Conservation (phyloP, 78 protist species). For the Dictyostelium intermedium region DNA sequence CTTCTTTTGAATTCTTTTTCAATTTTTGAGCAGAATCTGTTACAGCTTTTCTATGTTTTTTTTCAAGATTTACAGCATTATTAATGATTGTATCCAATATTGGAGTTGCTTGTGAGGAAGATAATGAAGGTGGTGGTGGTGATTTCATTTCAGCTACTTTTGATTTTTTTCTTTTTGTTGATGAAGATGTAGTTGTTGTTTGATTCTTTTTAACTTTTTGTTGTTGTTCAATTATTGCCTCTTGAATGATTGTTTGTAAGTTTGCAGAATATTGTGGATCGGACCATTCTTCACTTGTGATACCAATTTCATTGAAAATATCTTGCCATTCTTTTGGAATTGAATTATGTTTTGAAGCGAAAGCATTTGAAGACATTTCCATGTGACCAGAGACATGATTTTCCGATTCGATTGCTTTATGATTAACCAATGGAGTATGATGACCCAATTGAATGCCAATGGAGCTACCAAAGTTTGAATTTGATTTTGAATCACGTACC, state of each 20-base stretch:
- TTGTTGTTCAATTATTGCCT: not conserved
- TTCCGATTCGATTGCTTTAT: not conserved
- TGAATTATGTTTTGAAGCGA: not conserved
- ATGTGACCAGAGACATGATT: slow-evolving; percentile 23
- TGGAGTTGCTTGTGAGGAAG: not conserved
- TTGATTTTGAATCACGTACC: not conserved
- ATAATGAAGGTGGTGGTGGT: not conserved
- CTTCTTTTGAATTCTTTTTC: not conserved
- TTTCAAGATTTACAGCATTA: not conserved
- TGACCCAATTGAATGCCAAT: not conserved
- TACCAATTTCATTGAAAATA: slow-evolving; percentile 49
- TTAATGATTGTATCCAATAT: not conserved
- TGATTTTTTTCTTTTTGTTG: not conserved
- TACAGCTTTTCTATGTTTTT: not conserved
- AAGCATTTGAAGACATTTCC: not conserved
- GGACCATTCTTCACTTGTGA: not conserved
- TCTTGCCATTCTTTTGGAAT: slow-evolving; percentile 71
- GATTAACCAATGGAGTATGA: not conserved
- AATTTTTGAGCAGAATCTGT: not conserved
- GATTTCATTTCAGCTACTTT: not conserved
- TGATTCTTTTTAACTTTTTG: not conserved
- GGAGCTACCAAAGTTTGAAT: not conserved
- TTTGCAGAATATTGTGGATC: slow-evolving; percentile 33
- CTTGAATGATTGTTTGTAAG: slow-evolving; percentile 6
- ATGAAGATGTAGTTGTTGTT: not conserved